These are phyloP conservation scores for Mycogone perniciosa DNA, from an alignment of 2,329 filamentous ascomycete genomes.

Conservation along the genomic window DNA sequence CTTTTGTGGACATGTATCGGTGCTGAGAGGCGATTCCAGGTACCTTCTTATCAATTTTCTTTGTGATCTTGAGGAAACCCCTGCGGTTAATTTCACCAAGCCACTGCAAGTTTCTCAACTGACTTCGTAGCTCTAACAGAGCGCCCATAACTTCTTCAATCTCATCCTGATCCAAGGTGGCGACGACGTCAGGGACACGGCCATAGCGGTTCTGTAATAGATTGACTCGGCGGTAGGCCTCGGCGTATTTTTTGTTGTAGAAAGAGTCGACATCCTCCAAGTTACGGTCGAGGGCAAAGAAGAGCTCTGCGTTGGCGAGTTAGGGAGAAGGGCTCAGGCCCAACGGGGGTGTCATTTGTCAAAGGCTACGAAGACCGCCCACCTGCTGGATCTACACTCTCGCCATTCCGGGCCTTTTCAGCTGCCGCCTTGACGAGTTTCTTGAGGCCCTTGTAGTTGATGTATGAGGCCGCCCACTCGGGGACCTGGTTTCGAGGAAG, in stretches of 20 bases:
- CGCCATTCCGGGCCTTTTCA: conserved; percentile 58
- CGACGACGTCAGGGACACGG: conserved; percentile 58
- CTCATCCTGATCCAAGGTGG: conserved; percentile 79
- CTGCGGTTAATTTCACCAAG: conserved; percentile 94
- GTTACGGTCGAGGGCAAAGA: conserved; percentile 92
- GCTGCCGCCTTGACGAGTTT: conserved; percentile 84
- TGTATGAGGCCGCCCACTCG: conserved; percentile 78
- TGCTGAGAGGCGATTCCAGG: conserved; percentile 69
- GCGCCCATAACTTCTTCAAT: conserved; percentile 86
- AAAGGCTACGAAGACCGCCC: conserved; percentile 35
- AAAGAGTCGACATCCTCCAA: conserved; percentile 95
- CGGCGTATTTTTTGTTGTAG: conserved; percentile 91
- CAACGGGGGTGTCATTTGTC: conserved; percentile 1
- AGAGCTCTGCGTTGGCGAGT: conserved; percentile 66
- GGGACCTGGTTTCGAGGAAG: conserved; percentile 78
- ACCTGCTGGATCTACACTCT: conserved; percentile 86
- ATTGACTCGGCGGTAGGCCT: conserved; percentile 76
- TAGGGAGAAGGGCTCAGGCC: conserved; percentile 22
- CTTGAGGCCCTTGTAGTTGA: conserved; percentile 89
- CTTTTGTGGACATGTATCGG: conserved; percentile 82
- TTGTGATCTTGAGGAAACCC: conserved; percentile 97
- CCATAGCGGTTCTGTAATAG: conserved; percentile 86
- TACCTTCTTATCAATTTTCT: conserved; percentile 96
- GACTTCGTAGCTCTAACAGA: conserved; percentile 78
- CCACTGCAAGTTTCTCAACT: conserved; percentile 90